Evolutionary conservation across 192 early-diverging fungal genomes (phyloP).

Genomic region (Allomyces javanicus): DNA sequence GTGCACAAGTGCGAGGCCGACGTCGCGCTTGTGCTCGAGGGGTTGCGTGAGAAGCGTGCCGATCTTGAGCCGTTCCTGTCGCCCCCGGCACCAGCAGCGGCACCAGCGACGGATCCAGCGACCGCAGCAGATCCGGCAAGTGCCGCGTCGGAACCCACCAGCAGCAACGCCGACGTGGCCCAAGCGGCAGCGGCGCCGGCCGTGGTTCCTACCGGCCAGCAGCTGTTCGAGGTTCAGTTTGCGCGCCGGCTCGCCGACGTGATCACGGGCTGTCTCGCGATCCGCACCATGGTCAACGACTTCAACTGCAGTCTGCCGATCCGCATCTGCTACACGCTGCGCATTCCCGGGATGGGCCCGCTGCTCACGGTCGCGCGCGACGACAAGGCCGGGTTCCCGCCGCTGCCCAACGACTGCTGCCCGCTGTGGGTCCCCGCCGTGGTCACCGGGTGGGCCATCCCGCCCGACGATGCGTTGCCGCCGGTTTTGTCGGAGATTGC

Average conservation of each 20-base stretch:
- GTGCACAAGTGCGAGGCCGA: slow-evolving; percentile 63
- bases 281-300: neutral
- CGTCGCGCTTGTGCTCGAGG: slow-evolving; percentile 49
- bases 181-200: neutral
- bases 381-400: neutral
- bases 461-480: no score
- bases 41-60: slow-evolving; percentile 14
- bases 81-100: slow-evolving; percentile 2
- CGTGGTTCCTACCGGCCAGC: slow-evolving; percentile 13
- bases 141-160: slow-evolving; percentile 2
- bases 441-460: neutral
- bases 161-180: neutral
- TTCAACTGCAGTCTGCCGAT: neutral
- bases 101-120: neutral
- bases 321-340: neutral
- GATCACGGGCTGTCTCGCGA: neutral
- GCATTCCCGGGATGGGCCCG: neutral
- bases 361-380: neutral
- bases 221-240: slow-evolving; percentile 9
- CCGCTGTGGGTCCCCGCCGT: neutral
- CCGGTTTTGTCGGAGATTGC: neutral
- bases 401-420: neutral
- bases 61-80: slow-evolving; percentile 5
- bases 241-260: neutral
- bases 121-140: slow-evolving; percentile 2